phyloP scores from a whole-genome alignment of 2,329 filamentous ascomycete species.

The Fusarium clavum region DNA sequence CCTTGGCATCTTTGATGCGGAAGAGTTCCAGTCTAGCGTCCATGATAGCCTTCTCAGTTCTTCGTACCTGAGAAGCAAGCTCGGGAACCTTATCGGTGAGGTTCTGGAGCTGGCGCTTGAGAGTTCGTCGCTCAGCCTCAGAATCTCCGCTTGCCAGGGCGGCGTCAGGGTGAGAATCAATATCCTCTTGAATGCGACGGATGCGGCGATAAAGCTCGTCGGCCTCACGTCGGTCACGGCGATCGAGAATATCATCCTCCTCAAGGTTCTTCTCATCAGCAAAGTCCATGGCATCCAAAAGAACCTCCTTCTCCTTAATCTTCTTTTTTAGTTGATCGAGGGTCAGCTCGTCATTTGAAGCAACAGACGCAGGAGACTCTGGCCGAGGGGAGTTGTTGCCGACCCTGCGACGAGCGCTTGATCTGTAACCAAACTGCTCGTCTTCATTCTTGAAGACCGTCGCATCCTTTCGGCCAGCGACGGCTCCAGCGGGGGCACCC shows the following conservation, averaged over 20 bases:
- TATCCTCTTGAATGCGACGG: conserved; percentile 91
- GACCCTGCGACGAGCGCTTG: conserved; percentile 88
- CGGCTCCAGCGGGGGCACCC: conserved; percentile 67
- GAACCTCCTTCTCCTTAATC: conserved; percentile 91
- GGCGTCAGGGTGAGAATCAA: conserved; percentile 86
- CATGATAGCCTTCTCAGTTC: conserved; percentile 90
- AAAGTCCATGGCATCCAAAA: conserved; percentile 96
- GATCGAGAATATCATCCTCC: conserved; percentile 91
- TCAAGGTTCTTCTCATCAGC: conserved; percentile 90
- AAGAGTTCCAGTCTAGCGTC: conserved; percentile 94
- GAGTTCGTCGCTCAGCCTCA: conserved; percentile 84
- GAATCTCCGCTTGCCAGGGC: conserved; percentile 79
- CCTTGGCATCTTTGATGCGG: conserved; percentile 91
- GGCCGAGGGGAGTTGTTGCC: conserved; percentile 86
- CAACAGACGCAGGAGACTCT: conserved; percentile 74
- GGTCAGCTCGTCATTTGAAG: conserved; percentile 82
- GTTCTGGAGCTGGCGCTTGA: conserved; percentile 90
- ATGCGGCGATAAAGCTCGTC: conserved; percentile 96
- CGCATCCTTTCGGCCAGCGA: conserved; percentile 83
- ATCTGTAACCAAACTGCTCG: conserved; percentile 90
- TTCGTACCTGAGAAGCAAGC: conserved; percentile 90
- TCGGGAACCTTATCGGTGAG: conserved; percentile 91
- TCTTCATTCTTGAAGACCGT: conserved; percentile 98
- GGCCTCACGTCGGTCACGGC: conserved; percentile 88
- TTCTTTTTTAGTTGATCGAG: conserved; percentile 92